phyloP scores from a whole-genome alignment of 2,329 filamentous ascomycete species.

The Periconia digitata region DNA sequence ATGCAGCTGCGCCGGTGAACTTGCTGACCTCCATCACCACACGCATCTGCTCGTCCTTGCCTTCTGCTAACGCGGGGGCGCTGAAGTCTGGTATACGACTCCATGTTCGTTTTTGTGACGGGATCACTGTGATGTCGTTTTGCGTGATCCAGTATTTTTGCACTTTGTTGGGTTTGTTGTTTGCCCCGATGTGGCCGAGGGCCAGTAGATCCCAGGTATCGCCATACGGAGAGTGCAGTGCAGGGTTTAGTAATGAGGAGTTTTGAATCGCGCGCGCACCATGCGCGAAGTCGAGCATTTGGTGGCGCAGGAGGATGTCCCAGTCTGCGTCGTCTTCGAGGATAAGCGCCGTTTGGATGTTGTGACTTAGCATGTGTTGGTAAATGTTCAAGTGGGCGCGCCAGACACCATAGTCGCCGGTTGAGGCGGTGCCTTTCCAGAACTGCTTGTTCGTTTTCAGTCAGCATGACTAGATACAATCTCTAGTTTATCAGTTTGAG shows the following conservation, averaged over 20 bases:
- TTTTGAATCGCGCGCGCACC: conserved; percentile 12
- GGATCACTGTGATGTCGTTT: conserved; percentile 16
- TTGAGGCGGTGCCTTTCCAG: conserved; percentile 5
- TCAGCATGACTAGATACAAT: too few relatives aligned
- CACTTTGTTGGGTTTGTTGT: conserved; percentile 11
- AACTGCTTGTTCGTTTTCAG: conserved; percentile 6
- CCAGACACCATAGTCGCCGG: conserved; percentile 13
- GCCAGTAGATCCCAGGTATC: conserved; percentile 42
- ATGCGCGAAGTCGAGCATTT: conserved; percentile 20
- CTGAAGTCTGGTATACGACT: conserved; percentile 13
- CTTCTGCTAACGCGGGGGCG: neutral
- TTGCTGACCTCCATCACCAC: conserved; percentile 10
- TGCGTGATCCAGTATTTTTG: conserved; percentile 14
- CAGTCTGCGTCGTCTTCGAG: conserved; percentile 23
- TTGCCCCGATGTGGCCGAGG: conserved; percentile 38
- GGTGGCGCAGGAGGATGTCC: conserved; percentile 18
- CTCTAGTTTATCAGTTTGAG: neutral
- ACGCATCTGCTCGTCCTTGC: conserved; percentile 8
- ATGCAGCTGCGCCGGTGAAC: conserved; percentile 10
- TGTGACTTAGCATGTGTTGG: conserved; percentile 14
- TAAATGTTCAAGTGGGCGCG: conserved; percentile 17
- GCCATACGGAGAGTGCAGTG: conserved; percentile 30
- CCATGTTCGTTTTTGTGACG: conserved; percentile 4
- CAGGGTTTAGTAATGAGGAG: neutral
- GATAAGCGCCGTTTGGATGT: conserved; percentile 16